phyloP scores from a whole-genome alignment of 2,329 filamentous ascomycete species.

The Epichloe gansuensis region DNA sequence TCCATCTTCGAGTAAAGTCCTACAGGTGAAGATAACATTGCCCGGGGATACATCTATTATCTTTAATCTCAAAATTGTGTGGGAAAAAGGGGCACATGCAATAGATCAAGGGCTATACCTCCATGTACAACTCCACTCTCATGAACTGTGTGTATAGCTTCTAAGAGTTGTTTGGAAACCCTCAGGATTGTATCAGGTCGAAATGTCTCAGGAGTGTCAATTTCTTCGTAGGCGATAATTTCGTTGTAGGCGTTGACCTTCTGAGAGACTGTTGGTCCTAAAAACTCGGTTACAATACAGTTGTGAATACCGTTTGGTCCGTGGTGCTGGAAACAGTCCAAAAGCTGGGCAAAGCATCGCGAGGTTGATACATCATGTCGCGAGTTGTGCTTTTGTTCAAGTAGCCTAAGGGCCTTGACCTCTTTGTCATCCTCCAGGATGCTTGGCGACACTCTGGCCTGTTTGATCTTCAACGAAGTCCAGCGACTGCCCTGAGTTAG shows the following conservation, averaged over 20 bases:
- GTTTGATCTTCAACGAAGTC: conserved; percentile 7
- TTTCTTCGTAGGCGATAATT: not conserved
- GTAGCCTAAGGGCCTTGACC: not conserved
- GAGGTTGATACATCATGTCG: not conserved
- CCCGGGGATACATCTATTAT: conserved; percentile 5
- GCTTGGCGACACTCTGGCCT: conserved; percentile 1
- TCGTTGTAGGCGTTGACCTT: not conserved
- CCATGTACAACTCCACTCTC: conserved; percentile 5
- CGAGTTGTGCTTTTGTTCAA: not conserved
- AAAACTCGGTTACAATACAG: conserved; percentile 6
- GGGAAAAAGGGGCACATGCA: too few relatives aligned
- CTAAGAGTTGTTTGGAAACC: conserved; percentile 4
- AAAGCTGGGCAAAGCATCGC: conserved; percentile 1
- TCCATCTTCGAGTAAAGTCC: not conserved
- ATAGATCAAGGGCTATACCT: conserved; percentile 1
- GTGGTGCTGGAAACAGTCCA: conserved; percentile 4
- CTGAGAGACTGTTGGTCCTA: conserved; percentile 4
- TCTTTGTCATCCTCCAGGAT: conserved; percentile 5
- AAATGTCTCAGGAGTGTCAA: not conserved
- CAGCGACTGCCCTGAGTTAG: not conserved
- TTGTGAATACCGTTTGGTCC: conserved; percentile 7
- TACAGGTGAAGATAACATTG: conserved; percentile 5
- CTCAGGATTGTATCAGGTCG: conserved; percentile 5
- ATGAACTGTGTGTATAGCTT: not conserved
- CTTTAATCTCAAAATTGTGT: not conserved